phyloP scores from a whole-genome alignment of 2,329 filamentous ascomycete genomes.

The Botrytis pseudocinerea region DNA sequence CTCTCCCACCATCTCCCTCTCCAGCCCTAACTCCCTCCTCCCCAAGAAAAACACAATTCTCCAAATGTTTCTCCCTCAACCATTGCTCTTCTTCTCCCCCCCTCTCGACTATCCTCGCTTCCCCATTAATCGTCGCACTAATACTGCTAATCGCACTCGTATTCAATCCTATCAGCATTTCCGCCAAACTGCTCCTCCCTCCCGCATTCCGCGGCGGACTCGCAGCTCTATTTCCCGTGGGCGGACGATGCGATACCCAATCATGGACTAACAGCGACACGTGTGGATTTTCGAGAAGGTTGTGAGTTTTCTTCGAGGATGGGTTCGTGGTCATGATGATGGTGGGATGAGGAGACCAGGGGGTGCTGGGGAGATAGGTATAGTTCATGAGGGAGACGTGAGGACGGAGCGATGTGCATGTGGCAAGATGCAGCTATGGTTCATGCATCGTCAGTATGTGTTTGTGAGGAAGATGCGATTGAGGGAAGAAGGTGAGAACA shows the following conservation, averaged over 20 bases:
- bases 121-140: conserved; percentile 90
- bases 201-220: conserved; percentile 60
- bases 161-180: conserved; percentile 86
- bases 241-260: conserved; percentile 92
- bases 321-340: conserved; percentile 94
- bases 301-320: conserved; percentile 75
- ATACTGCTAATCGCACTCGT: conserved; percentile 84
- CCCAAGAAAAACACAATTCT: conserved; percentile 83
- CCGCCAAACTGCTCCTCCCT: conserved; percentile 71
- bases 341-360: conserved; percentile 68
- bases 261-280: conserved; percentile 97
- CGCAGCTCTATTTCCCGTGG: conserved; percentile 65
- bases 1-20: conserved; percentile 54
- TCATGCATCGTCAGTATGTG: not conserved
- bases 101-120: conserved; percentile 68
- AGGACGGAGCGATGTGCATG: conserved; percentile 77
- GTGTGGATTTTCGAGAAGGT: conserved; percentile 79
- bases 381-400: conserved; percentile 99
- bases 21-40: conserved; percentile 50
- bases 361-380: conserved; percentile 85
- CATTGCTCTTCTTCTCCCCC: conserved; percentile 82
- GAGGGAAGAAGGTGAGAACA: conserved; percentile 38
- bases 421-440: conserved; percentile 86
- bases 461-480: not conserved
- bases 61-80: conserved; percentile 80